Base-by-base conservation (phyloP, 371 early-diverging fungal species). In the Rhizomucor pusillus region DNA sequence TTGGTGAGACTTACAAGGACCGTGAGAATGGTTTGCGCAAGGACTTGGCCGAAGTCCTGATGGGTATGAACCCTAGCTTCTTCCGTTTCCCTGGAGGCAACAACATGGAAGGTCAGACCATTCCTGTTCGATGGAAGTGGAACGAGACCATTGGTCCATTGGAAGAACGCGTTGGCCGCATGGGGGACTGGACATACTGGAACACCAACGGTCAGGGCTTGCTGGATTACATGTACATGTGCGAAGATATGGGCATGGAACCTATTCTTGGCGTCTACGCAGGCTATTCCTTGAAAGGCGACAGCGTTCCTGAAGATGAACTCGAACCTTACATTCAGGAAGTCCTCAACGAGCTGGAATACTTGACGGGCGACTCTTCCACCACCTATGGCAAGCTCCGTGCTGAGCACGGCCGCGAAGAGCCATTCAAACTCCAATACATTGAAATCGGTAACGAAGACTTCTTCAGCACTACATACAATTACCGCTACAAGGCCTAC, bases 11-110 rank as follows among this genome's bases (percentile, higher is more conserved):
- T 1, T 65, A 53, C 48, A 62, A 62, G 40, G 40, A 47, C 19
- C 50, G 66, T 6, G 47, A 52, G 36, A 65, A 65, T 47, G 66
- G 66, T 14, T 39, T 65, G 24, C 61, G 66, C 18, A 36, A 41
- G 4, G 66, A 65, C 47, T 22, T 65, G 10, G 66, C 46, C 13
- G 49, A 65, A 22, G 43, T 47, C 1, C 29, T 65, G n/a, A 45
- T 22, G 23, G 54, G 33, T 10, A 36, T 57, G 29, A 53, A 61
- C 18, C 66, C 66, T 5, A 47, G 48, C 9, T 62, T 65, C 39
- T 65, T 65, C 46, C 57, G 66, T 3, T 65, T 65, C 54, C 66
- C 66, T 24, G 66, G 66, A 23, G 66, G 66, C 24, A 65, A 60
- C 44, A 62, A 65, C 25, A 12, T 65, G 41, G 61, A 65, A 45